Base-by-base conservation (phyloP, 2,329 filamentous ascomycete species). In the Penicillium sp. region DNA sequence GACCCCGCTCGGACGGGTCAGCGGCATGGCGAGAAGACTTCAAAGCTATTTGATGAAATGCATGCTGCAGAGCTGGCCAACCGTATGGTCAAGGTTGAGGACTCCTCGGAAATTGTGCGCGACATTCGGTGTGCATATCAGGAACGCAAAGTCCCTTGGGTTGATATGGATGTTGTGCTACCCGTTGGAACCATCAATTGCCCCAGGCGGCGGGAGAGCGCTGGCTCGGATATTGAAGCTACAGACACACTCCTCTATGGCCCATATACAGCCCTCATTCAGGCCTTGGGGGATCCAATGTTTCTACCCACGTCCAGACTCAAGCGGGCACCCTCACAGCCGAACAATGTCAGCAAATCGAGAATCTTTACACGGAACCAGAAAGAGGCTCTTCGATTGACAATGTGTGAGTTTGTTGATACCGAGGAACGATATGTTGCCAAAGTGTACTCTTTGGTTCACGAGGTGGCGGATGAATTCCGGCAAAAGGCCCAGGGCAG, bases 351-450 rank as follows among this genome's bases (percentile, higher is more conserved):
- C 50, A 95, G 91, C 73, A 84, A 90, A 65, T 90, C 86, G 67
- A 90, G 88, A 68, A 86, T 88, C 0, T 96, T 97, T 69, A 84
- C 88, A 38, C 88, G 87, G 67, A 87, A 90, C 58, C 91, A 97
- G 71, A 96, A 96, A 71, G 84, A 92, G 66, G 90, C 90, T 54
- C 80, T 97, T 66, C 87, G 93, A 42, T 89, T 93, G 76, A 94
- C 96, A 75, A 88, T 99, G 83, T 88, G 86, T 60, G 95, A 99
- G 75, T 79, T 98, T 60, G 86, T 97, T 37, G 91, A 96, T 69
- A 99, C 95, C 0, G 95, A 99, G 75, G 92, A 95, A 73, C 89
- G 91, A 74, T 99, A 98, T 76, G 92, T 99, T 43, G 84, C 85
- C 68, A 97, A 98, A 75, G 78, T 99, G 58, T 86, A 90, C 62